Evolutionary conservation across 257 asterid genomes (phyloP).

Genomic region (Galeopsis tetrahit): DNA sequence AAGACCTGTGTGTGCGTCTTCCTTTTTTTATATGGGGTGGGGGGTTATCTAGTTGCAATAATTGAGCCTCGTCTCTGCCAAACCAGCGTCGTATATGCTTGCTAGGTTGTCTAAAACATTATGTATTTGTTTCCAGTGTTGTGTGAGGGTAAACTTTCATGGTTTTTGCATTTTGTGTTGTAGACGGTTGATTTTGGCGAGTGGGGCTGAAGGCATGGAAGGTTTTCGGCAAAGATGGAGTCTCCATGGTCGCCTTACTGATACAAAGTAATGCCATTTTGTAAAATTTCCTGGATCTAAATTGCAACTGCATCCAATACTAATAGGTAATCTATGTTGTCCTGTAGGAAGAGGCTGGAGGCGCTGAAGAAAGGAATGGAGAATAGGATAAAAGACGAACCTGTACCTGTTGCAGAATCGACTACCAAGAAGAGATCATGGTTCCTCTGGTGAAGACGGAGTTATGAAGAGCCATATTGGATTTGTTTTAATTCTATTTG

Average conservation of each 20-base stretch:
- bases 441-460: conserved; percentile 67
- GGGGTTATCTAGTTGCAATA: too few relatives aligned
- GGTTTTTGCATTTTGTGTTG: conserved; percentile 10
- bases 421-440: conserved; percentile 57
- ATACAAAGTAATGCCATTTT: conserved; percentile 63
- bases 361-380: conserved; percentile 83
- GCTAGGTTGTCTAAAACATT: conserved; percentile 5
- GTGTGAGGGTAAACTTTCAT: background rate
- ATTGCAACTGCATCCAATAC: background rate
- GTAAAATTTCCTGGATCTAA: conserved; percentile 15
- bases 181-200: conserved; percentile 92
- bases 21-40: too few relatives aligned
- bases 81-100: background rate
- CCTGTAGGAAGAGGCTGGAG: conserved; percentile 66
- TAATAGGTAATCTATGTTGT: background rate
- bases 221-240: conserved; percentile 97
- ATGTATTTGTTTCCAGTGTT: background rate
- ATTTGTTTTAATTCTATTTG: background rate
- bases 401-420: conserved; percentile 34
- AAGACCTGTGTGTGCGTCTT: too few relatives aligned
- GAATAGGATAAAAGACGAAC: conserved; percentile 55
- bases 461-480: background rate
- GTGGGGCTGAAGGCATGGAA: conserved; percentile 88
- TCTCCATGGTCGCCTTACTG: conserved; percentile 82
- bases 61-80: too few relatives aligned